Evolutionary conservation across 805 yeast species (phyloP).

Genomic region (Candida nemodendra): DNA sequence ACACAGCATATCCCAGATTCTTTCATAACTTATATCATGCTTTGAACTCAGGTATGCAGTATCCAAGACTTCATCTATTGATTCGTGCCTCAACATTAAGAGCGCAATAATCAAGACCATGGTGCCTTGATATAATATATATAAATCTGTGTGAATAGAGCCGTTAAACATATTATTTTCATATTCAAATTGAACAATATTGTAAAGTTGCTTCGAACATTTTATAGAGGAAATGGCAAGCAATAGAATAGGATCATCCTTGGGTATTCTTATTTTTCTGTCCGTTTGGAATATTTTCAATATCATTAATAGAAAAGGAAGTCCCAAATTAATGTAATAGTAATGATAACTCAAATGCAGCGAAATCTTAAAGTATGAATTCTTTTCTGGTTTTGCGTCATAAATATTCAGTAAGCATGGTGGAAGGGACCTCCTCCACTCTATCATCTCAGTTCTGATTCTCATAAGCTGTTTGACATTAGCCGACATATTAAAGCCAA

Average conservation of each 20-base stretch:
- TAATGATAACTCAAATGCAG: conserved; percentile 9
- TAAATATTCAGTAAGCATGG: background rate
- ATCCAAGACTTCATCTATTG: conserved; percentile 3
- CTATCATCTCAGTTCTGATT: conserved; percentile 18
- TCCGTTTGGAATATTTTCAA: conserved; percentile 6
- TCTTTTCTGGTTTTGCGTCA: background rate
- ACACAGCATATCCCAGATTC: conserved; percentile 3
- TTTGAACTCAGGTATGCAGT: background rate
- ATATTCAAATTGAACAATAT: conserved; percentile 4
- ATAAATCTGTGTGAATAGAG: conserved; percentile 5
- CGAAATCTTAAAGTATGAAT: background rate
- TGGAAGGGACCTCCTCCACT: conserved; percentile 8
- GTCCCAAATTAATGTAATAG: conserved; percentile 6
- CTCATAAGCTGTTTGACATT: conserved; percentile 15
- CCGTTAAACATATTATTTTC: conserved; percentile 7
- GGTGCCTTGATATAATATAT: conserved; percentile 8
- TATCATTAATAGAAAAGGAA: conserved; percentile 9
- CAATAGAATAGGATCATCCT: conserved; percentile 2
- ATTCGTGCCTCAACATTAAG: conserved; percentile 1
- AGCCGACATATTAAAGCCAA: conserved; percentile 11
- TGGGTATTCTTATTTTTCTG: conserved; percentile 1
- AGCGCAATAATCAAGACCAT: conserved; percentile 7
- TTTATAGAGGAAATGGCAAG: conserved; percentile 7
- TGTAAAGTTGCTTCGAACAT: conserved; percentile 8
- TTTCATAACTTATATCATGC: conserved; percentile 4